Conservation (phyloP, 169 alveolate species). For the Pseudocohnilembus persalinus region DNA sequence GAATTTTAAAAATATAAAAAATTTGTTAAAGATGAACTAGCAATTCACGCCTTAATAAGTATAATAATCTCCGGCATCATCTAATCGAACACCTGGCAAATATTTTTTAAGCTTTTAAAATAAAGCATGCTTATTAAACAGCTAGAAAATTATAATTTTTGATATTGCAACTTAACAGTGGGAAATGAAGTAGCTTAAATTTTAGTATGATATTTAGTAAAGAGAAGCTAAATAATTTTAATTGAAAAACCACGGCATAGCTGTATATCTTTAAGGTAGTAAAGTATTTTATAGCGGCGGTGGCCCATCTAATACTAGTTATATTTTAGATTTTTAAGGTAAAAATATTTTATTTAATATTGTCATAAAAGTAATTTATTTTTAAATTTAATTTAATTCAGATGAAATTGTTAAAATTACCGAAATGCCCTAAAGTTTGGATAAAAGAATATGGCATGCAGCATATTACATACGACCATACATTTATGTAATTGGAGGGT, state of each 20-base stretch:
- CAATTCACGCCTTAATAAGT: too few species aligned
- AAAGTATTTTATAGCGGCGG: neutral
- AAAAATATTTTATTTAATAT: too few species aligned
- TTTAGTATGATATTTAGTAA: neutral
- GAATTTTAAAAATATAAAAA: too few species aligned
- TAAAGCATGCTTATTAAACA: neutral
- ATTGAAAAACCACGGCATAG: neutral
- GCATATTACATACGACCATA: neutral
- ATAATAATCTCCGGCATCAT: neutral
- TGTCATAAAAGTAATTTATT: too few species aligned
- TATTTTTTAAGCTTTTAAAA: too few species aligned
- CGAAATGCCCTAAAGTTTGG: neutral
- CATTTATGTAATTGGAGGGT: neutral
- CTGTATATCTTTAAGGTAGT: neutral
- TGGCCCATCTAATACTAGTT: neutral
- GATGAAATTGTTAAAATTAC: neutral
- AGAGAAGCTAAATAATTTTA: neutral
- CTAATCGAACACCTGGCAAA: neutral
- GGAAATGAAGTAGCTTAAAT: neutral
- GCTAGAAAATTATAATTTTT: too few species aligned
- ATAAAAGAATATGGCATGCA: neutral
- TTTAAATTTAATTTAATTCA: neutral
- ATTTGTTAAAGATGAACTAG: too few species aligned
- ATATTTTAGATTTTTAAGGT: neutral
- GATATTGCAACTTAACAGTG: neutral